Percentiles rank a stretch among this genome's conserved stretches.
These are phyloP conservation scores for Tolypocladium paradoxum DNA, from an alignment of 2,329 filamentous ascomycete species.

Conservation along the genomic window DNA sequence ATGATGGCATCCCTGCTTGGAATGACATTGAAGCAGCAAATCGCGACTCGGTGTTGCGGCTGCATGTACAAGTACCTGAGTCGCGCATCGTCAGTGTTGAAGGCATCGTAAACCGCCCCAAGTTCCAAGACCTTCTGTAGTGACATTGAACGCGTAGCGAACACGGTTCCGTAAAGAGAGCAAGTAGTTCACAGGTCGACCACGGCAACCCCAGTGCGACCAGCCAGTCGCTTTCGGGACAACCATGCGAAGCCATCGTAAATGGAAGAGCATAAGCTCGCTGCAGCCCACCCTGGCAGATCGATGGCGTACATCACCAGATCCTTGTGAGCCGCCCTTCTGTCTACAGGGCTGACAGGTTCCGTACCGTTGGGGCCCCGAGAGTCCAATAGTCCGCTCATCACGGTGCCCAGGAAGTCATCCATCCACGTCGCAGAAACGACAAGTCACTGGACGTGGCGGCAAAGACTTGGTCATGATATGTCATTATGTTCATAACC, in stretches of 20 bases:
- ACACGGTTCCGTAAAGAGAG: too few relatives aligned
- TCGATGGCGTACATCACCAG: not conserved
- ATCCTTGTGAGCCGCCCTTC: not conserved
- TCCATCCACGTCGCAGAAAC: not conserved
- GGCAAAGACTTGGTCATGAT: not conserved
- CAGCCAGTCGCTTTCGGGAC: not conserved
- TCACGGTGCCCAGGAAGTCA: not conserved
- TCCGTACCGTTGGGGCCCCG: not conserved
- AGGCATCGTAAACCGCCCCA: not conserved
- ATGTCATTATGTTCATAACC: not conserved
- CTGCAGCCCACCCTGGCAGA: not conserved
- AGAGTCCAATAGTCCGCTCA: not conserved
- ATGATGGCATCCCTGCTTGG: not conserved
- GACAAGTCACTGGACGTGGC: not conserved
- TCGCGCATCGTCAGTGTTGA: not conserved
- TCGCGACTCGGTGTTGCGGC: not conserved
- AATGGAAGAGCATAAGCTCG: not conserved
- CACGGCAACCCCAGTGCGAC: not conserved
- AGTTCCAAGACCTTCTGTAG: not conserved
- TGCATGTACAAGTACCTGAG: not conserved
- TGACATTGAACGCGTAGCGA: not conserved
- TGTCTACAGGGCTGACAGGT: not conserved
- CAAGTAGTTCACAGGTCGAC: not conserved
- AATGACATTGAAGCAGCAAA: not conserved
- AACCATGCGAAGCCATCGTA: not conserved